Evolutionary conservation across 108 stramenopile species (phyloP).

Genomic region (Epithemia pelagica): DNA sequence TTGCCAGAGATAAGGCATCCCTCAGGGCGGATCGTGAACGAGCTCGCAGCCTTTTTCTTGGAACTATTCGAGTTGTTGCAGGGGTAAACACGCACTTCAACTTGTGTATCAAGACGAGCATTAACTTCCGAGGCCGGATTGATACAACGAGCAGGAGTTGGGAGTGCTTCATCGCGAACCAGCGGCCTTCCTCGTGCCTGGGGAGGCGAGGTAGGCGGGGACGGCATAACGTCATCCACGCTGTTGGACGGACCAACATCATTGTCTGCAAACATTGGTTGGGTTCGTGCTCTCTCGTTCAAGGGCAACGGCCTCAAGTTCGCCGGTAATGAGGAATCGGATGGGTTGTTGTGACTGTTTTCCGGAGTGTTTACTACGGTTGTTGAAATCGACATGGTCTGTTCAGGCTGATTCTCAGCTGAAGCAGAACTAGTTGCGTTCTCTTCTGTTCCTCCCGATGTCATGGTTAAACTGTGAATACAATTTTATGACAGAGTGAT

Average conservation of each 20-base stretch:
- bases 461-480: background rate
- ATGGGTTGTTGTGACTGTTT: background rate
- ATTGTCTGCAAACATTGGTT: background rate
- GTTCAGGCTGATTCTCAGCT: background rate
- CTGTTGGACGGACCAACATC: background rate
- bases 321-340: background rate
- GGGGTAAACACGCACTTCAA: slow-evolving; percentile 82
- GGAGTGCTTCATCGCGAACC: slow-evolving; percentile 3
- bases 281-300: background rate
- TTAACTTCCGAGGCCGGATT: slow-evolving; percentile 81
- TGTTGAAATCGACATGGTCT: background rate
- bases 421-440: background rate
- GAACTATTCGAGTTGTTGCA: slow-evolving; percentile 70
- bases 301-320: background rate
- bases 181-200: slow-evolving; percentile 5
- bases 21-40: slow-evolving; percentile 81
- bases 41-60: slow-evolving; percentile 70
- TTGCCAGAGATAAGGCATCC: slow-evolving; percentile 84
- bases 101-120: slow-evolving; percentile 75
- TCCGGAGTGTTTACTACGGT: background rate
- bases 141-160: slow-evolving; percentile 46
- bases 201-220: background rate
- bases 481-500: too few species aligned
- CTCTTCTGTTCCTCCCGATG: background rate
- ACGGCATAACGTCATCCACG: background rate